Evolutionary conservation across 345 rosid genomes (phyloP).

Genomic region (Jatropha curcas): DNA sequence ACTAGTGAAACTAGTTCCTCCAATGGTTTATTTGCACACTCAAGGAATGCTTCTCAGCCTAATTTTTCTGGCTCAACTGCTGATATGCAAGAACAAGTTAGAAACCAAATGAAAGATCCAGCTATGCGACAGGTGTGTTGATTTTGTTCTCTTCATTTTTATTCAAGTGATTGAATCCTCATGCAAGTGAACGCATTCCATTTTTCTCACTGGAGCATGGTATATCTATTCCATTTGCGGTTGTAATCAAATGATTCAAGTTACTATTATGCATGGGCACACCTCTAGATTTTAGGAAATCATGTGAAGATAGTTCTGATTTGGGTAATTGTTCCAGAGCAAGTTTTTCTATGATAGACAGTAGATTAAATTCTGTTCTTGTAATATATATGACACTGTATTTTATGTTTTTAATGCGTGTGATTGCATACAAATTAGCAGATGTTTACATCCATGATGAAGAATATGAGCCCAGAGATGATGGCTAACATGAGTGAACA

Average conservation of each 20-base stretch:
- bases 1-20: conserved; percentile 57
- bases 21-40: conserved; percentile 36
- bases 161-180: not conserved
- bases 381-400: too few relatives aligned
- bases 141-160: not conserved
- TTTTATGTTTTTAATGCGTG: not conserved
- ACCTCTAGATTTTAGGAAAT: not conserved
- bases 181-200: conserved; percentile 5
- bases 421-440: conserved; percentile 35
- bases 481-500: conserved; percentile 97
- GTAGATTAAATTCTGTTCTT: not conserved
- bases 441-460: conserved; percentile 87
- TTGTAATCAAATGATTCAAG: not conserved
- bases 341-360: not conserved
- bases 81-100: conserved; percentile 86
- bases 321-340: not conserved
- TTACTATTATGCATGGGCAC: not conserved
- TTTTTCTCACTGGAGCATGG: not conserved
- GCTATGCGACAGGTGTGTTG: conserved; percentile 76
- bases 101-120: conserved; percentile 94
- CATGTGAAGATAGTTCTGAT: not conserved
- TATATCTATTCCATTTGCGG: not conserved
- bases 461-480: conserved; percentile 91
- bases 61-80: conserved; percentile 56
- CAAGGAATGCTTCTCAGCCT: conserved; percentile 45